A percentile compares a stretch with the other conserved stretches of the same genome.
Evolutionary conservation across 106 monocot species (phyloP).

Genomic region (Narthecium ossifragum): DNA sequence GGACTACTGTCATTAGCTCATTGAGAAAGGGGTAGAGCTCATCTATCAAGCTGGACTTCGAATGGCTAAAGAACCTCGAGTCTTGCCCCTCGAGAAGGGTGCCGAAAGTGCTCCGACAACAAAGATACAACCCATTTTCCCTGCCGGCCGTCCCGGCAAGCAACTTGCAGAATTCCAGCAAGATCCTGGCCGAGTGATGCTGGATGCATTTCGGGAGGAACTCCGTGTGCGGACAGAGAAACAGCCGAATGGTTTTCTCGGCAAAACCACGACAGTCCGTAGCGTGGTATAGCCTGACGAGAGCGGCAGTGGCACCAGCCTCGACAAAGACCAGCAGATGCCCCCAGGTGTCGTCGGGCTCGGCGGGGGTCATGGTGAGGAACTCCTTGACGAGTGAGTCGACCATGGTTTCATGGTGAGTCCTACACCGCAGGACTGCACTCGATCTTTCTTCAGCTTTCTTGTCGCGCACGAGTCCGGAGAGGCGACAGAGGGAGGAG

Average conservation of each 20-base stretch:
- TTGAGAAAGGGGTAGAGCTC: slow-evolving; percentile 39
- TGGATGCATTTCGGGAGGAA: slow-evolving; percentile 13
- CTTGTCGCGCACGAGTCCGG: not conserved
- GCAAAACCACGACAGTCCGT: slow-evolving; percentile 2
- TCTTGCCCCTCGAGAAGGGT: slow-evolving; percentile 24
- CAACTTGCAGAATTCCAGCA: slow-evolving; percentile 62
- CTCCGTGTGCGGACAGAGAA: slow-evolving; percentile 16
- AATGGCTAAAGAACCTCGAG: not conserved
- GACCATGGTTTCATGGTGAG: not conserved
- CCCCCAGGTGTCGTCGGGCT: not conserved
- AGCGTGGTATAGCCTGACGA: slow-evolving; percentile 56
- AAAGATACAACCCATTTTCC: slow-evolving; percentile 39
- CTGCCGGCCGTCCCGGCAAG: slow-evolving; percentile 25
- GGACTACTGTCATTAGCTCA: slow-evolving; percentile 20
- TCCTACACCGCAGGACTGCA: too few species aligned
- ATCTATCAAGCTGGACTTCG: slow-evolving; percentile 1
- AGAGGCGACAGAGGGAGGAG: not conserved
- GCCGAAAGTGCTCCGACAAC: slow-evolving; percentile 37
- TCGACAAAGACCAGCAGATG: slow-evolving; percentile 44
- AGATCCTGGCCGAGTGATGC: slow-evolving; percentile 20
- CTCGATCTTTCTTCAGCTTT: too few species aligned
- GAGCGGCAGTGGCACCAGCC: slow-evolving; percentile 36
- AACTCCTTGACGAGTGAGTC: slow-evolving; percentile 41
- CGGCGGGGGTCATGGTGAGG: slow-evolving; percentile 15
- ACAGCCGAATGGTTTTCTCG: slow-evolving; percentile 25